Evolutionary conservation across 2,329 filamentous ascomycete species (phyloP), one percentile per base, ranked within the genome.

Genomic region (Colletotrichum acutatum): DNA sequence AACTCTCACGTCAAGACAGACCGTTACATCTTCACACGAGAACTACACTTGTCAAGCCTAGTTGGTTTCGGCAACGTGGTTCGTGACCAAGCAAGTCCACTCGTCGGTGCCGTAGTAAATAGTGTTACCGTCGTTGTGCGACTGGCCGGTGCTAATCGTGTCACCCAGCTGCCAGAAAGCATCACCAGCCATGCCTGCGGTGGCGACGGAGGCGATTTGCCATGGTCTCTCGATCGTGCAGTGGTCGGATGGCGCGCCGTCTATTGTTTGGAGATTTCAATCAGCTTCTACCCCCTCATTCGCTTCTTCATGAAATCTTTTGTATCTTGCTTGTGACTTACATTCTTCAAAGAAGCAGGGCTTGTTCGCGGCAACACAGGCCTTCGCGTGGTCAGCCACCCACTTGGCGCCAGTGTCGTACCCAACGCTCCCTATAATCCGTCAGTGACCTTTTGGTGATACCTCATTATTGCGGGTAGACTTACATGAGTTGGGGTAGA

Each of bases 141-240:
- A 82, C 74, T 81, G 80, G 2, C 86, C 86, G 9, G 74, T 81
- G 79, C 84, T 84, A 46, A 84, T 76, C 6, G 76, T 78, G 69
- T 84, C 82, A n/a, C 83, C 83, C 75, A 81, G 80, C 73, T 84
- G 83, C 83, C 83, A 84, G 71, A 83, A 84, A n/a, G 80, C 69
- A 69, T 84, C 83, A 4, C 74, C 81, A 1, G 76, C 81, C 77
- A 82, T 81, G 26, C 83, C 78, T 2, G 66, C 66, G 1, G 78
- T 75, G 8, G 76, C 76, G 7, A 81, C 75, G 5, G 82, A 80
- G 4, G 80, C 78, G 49, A 77, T 64, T 69, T 84, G 75, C 75
- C 83, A 88, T 75, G 91, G 87, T 76, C 82, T 81, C 69, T 92
- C 91, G 75, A 82, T 81, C 56, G 75, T 62, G 72, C 79, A 81